Evolutionary conservation across 2,329 filamentous ascomycete genomes (phyloP), one percentile per base, ranked within the genome.

Genomic region (Colletotrichum karsti): DNA sequence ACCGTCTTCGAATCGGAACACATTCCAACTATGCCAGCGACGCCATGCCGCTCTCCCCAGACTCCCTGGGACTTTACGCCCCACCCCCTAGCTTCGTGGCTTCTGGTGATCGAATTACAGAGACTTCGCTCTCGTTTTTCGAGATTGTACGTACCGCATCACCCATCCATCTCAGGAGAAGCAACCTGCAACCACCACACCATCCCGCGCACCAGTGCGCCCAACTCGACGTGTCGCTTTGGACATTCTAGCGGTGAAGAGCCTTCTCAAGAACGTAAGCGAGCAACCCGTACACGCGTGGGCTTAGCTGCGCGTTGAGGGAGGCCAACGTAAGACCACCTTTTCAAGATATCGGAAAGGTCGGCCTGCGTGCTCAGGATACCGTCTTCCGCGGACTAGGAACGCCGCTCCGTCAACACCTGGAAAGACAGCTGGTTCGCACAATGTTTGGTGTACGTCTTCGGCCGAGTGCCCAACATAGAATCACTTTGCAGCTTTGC

Each of bases 1-100:
- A 63, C 35, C 59, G 24, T 58, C 64, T 64, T 64, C 64, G 37
- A 67, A 64, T 67, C 64, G 64, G 64, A 67, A 67, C 28, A 51
- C 42, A 37, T 53, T 64, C 53, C 64, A 58, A 46, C 35, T 33
- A 28, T 51, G 60, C 59, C 53, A 63, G 24, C 56, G 13, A 64
- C 53, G 64, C 51, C 53, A 57, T 35, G 60, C 60, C 64, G 59
- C 58, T 9, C 48, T 30, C 12, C 63, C 39, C 54, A 64, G 35
- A 64, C 55, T 39, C 46, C 56, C 44, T 37, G 10, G 28, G 41
- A 33, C 58, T 22, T 39, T 50, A 28, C 42, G 44, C 41, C 58
- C 41, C 63, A 33, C 41, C 39, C 35, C 42, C 35, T 50, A 28
- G 41, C 42, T 63, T 33, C 30, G 35, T 55, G 63, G 50, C 48